Base-by-base conservation (phyloP, 2,329 filamentous ascomycete genomes). In the Diaporthe longicolla region DNA sequence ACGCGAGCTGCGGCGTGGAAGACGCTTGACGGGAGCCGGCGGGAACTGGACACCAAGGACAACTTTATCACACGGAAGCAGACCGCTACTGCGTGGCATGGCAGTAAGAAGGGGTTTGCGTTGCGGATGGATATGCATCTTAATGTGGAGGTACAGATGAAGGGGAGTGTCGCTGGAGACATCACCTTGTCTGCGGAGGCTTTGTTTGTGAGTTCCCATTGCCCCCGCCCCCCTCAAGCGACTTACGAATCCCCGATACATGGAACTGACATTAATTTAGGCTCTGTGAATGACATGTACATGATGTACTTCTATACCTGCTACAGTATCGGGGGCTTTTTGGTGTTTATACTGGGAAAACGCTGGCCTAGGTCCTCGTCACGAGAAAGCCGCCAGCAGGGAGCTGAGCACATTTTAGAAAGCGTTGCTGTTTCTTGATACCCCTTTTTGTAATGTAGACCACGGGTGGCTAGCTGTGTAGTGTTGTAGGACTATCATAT, bases 111-210 rank as follows among this genome's bases (percentile, higher is more conserved):
- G 26, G 71, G 71, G 0, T 75, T 73, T 37, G 70, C 73, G 32
- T 43, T 75, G 40, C 35, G 73, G 55, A 59, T 68, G 32, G 71
- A 73, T 21, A 40, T 71, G 71, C 50, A 73, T 24, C 71, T 75
- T 24, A 70, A 73, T 17, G 26, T 75, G 10, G 71, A 75, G 65
- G 58, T 75, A 17, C 50, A 75, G 50, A 32, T 75, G 40, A 75
- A 71, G 43, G 73, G 65, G 10, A 66, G 26, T 37, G 58, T 75
- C n/a, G 70, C 72, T 55, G 73, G 73, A 4, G 73, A 75, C 15
- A 73, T 75, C 8, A 73, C 71, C 1, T 35, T 75, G n/a, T 73
- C 73, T 43, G 66, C 73, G 40, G 73, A 75, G 54, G 71, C 73
- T 3, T 32, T 75, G 58, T 70, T 54, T 54, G 73, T 75, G 24